Evolutionary conservation across 2,329 filamentous ascomycete genomes (phyloP), one percentile per base, ranked within the genome.

Genomic region (Fusarium haematococcum): DNA sequence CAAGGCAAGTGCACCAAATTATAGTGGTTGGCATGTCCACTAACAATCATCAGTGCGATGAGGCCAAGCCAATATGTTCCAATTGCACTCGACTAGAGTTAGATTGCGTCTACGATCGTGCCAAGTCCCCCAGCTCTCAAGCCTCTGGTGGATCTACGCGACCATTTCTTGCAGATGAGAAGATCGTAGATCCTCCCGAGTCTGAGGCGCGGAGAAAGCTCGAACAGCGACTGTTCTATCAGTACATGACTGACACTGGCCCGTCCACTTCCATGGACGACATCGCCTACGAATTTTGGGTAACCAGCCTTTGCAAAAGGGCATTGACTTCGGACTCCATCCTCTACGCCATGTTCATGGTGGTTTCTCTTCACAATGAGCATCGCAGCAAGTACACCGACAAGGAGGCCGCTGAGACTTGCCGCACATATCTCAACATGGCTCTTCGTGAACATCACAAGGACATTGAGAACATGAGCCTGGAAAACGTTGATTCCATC

Each of bases 1-100:
- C 23, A 78, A 78, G 76, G 75, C 43, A 35, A 16, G 61, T 18
- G 14, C 6, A 25, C 13, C 5, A 4, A 50, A 50, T n/a, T 50
- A 13, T 5, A 50, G 5, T 37, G 30, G 23, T 10, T 41, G 16
- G 4, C 4, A 14, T 27, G 16, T 23, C 27, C n/a, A 16, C 20
- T 60, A 41, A 23, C 37, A 5, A 39, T 48, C 23, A 5, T 9
- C 7, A 58, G 76, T 78, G 76, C 30, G 68, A 78, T 45, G 75
- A 78, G 48, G 64, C 61, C 10, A 75, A 71, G 25, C 76, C 76
- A 5, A 67, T 74, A n/a, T 78, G 76, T 63, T 65, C 39, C 23
- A 71, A 76, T 5, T 78, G 75, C 23, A 70, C 60, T 8, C 74
- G 76, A 6, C 61, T 76, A 13, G 63, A 67, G 2, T 27, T 74